These are phyloP conservation scores for Podospora pseudopauciseta DNA, from an alignment of 495 filamentous ascomycete genomes.

Conservation along the genomic window DNA sequence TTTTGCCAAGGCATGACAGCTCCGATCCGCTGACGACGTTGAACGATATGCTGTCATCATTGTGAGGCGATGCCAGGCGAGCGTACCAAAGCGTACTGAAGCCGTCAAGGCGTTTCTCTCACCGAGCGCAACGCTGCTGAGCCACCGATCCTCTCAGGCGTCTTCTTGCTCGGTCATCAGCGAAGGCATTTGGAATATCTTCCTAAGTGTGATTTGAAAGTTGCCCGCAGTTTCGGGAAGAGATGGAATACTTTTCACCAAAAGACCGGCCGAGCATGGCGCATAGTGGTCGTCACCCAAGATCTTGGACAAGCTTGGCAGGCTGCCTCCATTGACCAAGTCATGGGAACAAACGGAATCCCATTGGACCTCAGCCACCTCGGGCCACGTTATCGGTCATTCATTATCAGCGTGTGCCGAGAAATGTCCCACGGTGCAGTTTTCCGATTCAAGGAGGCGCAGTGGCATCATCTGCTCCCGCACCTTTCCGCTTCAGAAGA, in stretches of 20 bases:
- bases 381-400: conserved; percentile 9
- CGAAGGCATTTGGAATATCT: neutral
- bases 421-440: conserved; percentile 7
- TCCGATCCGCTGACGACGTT: neutral
- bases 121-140: neutral
- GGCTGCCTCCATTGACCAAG: neutral
- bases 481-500: neutral
- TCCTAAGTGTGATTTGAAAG: neutral
- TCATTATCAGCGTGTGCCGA: conserved; percentile 12
- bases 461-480: conserved; percentile 1
- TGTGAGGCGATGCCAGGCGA: neutral
- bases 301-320: conserved; percentile 5
- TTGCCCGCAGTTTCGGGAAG: neutral
- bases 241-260: neutral
- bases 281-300: neutral
- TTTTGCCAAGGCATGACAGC: neutral
- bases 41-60: neutral
- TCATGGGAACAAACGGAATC: neutral
- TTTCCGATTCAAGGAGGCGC: conserved; percentile 13
- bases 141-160: neutral
- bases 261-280: neutral
- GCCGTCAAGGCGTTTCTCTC: neutral
- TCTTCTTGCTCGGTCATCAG: neutral
- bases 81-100: neutral
- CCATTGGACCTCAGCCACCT: conserved; percentile 5